Evolutionary conservation across 495 filamentous ascomycete species (phyloP).

Genomic region (Aspergillus steynii): DNA sequence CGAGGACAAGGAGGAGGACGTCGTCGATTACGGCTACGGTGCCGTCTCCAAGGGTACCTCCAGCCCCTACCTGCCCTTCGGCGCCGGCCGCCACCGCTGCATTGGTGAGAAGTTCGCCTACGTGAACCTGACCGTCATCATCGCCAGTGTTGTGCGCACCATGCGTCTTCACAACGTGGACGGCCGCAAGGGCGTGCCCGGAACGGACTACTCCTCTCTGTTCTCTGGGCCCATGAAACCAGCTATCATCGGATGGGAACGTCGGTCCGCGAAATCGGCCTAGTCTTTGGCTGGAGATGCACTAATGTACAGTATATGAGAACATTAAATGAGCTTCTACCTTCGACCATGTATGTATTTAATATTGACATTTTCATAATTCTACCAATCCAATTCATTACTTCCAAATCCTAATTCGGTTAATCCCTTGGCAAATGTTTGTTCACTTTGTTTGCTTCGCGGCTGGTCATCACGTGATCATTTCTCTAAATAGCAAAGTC

Average conservation of each 20-base stretch:
- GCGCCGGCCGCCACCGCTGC: conserved; percentile 89
- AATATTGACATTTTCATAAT: no score
- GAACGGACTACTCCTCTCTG: conserved; percentile 75
- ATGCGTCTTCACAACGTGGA: conserved; percentile 74
- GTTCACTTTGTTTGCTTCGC: no score
- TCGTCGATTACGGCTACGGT: conserved; percentile 88
- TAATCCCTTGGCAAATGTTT: no score
- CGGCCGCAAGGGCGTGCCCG: conserved; percentile 66
- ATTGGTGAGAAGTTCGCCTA: conserved; percentile 98
- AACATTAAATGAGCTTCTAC: no score
- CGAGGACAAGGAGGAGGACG: conserved; percentile 60
- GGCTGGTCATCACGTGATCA: no score
- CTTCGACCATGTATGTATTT: no score
- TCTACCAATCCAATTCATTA: no score
- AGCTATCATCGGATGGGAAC: conserved; percentile 66
- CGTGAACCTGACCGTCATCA: conserved; percentile 82
- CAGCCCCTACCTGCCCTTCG: conserved; percentile 92
- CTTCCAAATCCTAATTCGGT: no score
- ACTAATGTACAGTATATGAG: no score
- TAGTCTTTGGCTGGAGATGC: not conserved
- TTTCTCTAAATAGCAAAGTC: no score
- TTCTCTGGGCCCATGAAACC: conserved; percentile 62
- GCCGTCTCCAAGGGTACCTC: conserved; percentile 81
- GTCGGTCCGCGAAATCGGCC: conserved; percentile 33
- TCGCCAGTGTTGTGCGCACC: conserved; percentile 72